phyloP scores from a whole-genome alignment of 2,329 filamentous ascomycete species.

The Periconia digitata region DNA sequence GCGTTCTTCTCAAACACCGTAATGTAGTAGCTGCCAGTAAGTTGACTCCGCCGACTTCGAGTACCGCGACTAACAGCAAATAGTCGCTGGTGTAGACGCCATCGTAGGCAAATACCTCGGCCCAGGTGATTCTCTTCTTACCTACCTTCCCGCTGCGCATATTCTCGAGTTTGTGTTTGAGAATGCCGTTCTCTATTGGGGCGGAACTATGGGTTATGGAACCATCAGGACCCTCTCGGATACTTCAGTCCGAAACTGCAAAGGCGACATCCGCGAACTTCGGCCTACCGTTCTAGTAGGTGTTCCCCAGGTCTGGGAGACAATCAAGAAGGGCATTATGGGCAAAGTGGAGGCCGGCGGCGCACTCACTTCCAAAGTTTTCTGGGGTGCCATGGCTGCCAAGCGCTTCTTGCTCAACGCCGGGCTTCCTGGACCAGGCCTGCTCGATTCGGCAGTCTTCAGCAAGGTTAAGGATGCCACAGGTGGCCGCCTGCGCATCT shows the following conservation, averaged over 20 bases:
- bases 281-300: constrained; percentile 87
- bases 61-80: constrained; percentile 10
- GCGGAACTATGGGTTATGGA: constrained; percentile 90
- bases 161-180: constrained; percentile 97
- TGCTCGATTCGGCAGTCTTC: constrained; percentile 85
- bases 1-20: constrained; percentile 78
- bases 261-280: constrained; percentile 91
- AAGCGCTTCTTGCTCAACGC: constrained; percentile 63
- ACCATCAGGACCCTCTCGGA: constrained; percentile 88
- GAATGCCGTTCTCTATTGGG: constrained; percentile 85
- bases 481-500: constrained; percentile 82
- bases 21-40: constrained; percentile 76
- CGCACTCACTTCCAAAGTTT: constrained; percentile 72
- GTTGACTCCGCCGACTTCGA: constrained; percentile 28
- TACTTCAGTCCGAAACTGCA: constrained; percentile 81
- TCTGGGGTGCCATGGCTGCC: constrained; percentile 67
- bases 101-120: constrained; percentile 78
- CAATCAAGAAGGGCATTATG: constrained; percentile 91
- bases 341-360: constrained; percentile 73
- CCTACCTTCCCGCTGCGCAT: constrained; percentile 91
- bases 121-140: constrained; percentile 76
- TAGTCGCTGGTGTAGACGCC: constrained; percentile 74
- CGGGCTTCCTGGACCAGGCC: constrained; percentile 64
- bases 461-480: constrained; percentile 89
- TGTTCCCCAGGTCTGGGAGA: constrained; percentile 96